Percentiles rank a stretch among this genome's conserved stretches.
Conservation (phyloP, 208 protist genomes). For the Trypanosoma boissoni region DNA sequence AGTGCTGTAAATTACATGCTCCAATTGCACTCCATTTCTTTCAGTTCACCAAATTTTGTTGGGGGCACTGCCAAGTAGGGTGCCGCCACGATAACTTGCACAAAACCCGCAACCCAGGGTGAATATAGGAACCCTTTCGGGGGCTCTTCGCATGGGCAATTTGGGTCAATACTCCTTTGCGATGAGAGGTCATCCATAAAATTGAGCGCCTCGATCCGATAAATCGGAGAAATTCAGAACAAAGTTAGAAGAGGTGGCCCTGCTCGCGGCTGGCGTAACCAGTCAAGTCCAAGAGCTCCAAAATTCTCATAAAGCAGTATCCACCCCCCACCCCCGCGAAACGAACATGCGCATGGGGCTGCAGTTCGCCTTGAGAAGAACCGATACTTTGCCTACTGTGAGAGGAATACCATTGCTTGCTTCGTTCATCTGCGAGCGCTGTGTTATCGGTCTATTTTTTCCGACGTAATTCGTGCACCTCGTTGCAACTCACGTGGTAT, state of each 20-base stretch:
- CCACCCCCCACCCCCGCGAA: neutral
- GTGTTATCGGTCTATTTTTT: neutral
- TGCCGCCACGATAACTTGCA: neutral
- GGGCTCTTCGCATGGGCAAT: neutral
- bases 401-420: neutral
- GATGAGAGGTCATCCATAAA: neutral
- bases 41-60: neutral
- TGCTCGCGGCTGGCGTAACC: neutral
- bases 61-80: neutral
- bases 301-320: neutral
- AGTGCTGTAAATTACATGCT: neutral
- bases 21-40: neutral
- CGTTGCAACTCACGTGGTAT: neutral
- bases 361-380: neutral
- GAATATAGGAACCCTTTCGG: neutral
- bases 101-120: neutral
- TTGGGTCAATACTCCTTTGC: neutral
- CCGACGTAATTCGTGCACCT: neutral
- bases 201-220: neutral
- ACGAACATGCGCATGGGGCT: neutral
- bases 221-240: neutral
- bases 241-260: neutral
- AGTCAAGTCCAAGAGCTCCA: neutral
- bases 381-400: neutral
- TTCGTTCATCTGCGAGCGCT: neutral